Conservation (phyloP, 805 yeast genomes). For the Cyberlindnera mrakii region DNA sequence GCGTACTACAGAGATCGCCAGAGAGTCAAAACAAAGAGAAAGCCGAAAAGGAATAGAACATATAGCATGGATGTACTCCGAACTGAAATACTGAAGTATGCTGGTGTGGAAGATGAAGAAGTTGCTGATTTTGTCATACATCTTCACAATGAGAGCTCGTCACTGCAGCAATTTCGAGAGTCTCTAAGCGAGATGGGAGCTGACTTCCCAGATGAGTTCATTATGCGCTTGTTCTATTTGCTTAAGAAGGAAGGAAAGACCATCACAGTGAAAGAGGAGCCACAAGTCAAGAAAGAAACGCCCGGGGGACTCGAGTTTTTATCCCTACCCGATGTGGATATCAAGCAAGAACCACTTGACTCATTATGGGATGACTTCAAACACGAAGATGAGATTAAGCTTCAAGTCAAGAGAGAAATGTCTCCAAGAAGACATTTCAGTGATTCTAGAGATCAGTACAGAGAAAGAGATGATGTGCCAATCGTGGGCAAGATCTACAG, state of each 20-base stretch:
- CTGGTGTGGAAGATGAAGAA: conserved; percentile 36
- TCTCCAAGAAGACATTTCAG: conserved; percentile 4
- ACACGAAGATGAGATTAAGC: conserved; percentile 12
- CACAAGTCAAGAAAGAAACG: conserved; percentile 22
- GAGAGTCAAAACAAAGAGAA: not conserved
- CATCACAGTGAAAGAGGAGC: conserved; percentile 2
- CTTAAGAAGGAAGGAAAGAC: conserved; percentile 4
- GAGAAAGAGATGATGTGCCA: conserved; percentile 25
- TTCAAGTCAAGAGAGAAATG: conserved; percentile 2
- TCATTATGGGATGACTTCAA: conserved; percentile 20
- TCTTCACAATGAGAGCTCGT: conserved; percentile 28
- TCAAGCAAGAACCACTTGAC: conserved; percentile 12
- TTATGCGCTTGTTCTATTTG: conserved; percentile 11
- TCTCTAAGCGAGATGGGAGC: conserved; percentile 39
- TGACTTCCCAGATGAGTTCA: conserved; percentile 28
- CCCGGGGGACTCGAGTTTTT: conserved; percentile 10
- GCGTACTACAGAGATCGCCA: too few species aligned
- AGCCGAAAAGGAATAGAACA: conserved; percentile 1
- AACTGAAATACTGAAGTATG: conserved; percentile 15
- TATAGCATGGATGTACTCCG: not conserved
- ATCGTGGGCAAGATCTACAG: conserved; percentile 42
- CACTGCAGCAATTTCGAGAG: conserved; percentile 29
- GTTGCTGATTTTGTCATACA: conserved; percentile 42
- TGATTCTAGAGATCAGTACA: conserved; percentile 13
- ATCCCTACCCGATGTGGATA: conserved; percentile 16